Evolutionary conservation across 1,139 yeast genomes (phyloP).

Genomic region (Geotrichum europaeum): DNA sequence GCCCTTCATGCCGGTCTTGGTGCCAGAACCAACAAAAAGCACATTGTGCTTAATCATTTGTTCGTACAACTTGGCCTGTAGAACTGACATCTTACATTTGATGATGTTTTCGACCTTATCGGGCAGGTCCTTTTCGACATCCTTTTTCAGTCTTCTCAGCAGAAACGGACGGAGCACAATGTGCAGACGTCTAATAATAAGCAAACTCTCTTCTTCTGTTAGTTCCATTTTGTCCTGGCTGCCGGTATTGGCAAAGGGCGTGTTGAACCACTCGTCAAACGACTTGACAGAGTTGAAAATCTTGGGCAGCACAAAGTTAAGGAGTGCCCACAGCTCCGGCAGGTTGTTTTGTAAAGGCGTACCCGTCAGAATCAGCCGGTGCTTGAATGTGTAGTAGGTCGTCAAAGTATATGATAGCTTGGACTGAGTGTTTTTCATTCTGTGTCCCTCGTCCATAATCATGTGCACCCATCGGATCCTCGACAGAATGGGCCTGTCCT

Average conservation of each 20-base stretch:
- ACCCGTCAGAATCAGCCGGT: conserved; percentile 90
- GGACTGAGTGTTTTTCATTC: conserved; percentile 92
- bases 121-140: conserved; percentile 94
- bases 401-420: conserved; percentile 80
- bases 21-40: conserved; percentile 63
- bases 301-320: conserved; percentile 90
- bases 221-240: conserved; percentile 88
- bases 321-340: conserved; percentile 95
- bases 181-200: conserved; percentile 91
- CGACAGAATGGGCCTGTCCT: conserved; percentile 74
- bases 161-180: conserved; percentile 93
- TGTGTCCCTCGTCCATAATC: conserved; percentile 98
- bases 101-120: conserved; percentile 92
- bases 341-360: conserved; percentile 94
- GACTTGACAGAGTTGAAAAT: conserved; percentile 97
- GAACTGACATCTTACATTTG: conserved; percentile 87
- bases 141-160: conserved; percentile 89
- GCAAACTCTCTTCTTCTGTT: conserved; percentile 92
- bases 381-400: conserved; percentile 72
- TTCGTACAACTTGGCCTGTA: conserved; percentile 75
- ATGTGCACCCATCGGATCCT: conserved; percentile 87
- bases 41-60: conserved; percentile 90
- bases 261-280: conserved; percentile 97
- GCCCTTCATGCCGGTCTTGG: conserved; percentile 78
- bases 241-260: conserved; percentile 96